Conservation (phyloP, 176 grass and related monocot genomes). For the Oryza australiensis region DNA sequence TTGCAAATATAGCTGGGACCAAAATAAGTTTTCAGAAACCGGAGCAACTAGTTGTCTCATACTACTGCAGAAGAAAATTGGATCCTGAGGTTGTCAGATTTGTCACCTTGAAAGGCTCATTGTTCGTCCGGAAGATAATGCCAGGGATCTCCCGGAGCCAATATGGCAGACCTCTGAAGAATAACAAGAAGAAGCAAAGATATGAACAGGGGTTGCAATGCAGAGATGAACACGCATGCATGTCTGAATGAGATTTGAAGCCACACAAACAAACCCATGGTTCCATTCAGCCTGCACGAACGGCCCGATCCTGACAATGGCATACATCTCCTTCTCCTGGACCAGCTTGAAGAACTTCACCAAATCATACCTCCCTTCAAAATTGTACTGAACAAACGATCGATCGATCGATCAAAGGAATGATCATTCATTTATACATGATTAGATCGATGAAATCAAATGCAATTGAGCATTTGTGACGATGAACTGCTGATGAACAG, state of each 20-base stretch:
- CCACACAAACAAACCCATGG: constrained; percentile 64
- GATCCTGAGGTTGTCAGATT: neutral
- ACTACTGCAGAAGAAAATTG: neutral
- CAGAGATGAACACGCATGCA: neutral
- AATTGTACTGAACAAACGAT: constrained; percentile 56
- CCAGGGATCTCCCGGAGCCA: constrained; percentile 76
- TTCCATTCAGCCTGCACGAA: constrained; percentile 96
- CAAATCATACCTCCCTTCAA: constrained; percentile 69
- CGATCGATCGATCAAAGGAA: neutral
- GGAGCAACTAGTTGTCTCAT: too few species aligned
- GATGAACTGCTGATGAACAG: too few species aligned
- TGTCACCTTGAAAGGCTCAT: constrained; percentile 78
- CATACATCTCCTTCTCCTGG: constrained; percentile 61
- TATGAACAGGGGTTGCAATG: neutral
- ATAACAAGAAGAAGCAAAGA: neutral
- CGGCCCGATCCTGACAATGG: constrained; percentile 72
- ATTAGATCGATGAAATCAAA: neutral
- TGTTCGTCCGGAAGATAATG: constrained; percentile 74
- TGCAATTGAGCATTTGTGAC: neutral
- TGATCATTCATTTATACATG: neutral
- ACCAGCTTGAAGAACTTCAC: constrained; percentile 76
- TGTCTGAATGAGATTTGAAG: constrained; percentile 23
- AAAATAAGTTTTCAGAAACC: neutral
- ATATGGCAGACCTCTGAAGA: constrained; percentile 76
- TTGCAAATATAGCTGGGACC: neutral